These are phyloP conservation scores for Nothophoma quercina DNA, from an alignment of 2,329 filamentous ascomycete genomes.

Conservation along the genomic window DNA sequence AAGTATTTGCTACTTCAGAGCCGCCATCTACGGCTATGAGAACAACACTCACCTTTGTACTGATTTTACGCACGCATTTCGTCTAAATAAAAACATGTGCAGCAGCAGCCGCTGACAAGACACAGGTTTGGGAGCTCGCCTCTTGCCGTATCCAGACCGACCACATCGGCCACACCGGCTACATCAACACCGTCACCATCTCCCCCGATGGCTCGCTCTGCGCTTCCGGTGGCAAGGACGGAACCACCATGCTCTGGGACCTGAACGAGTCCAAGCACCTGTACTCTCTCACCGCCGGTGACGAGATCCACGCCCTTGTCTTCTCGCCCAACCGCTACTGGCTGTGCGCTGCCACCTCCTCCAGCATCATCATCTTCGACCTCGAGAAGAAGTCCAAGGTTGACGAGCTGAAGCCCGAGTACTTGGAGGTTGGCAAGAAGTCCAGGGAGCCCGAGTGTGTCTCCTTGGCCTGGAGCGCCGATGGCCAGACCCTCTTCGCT, in stretches of 20 bases:
- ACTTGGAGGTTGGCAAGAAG: slow-evolving; percentile 97
- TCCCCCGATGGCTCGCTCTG: slow-evolving; percentile 98
- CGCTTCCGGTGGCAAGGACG: slow-evolving; percentile 99
- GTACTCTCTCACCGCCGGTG: slow-evolving; percentile 98
- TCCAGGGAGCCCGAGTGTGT: slow-evolving; percentile 98
- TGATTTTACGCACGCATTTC: slow-evolving; percentile 63
- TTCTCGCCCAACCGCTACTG: slow-evolving; percentile 99
- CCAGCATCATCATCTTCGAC: slow-evolving; percentile 99
- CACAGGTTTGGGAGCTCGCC: slow-evolving; percentile 97
- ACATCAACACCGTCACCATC: slow-evolving; percentile 99
- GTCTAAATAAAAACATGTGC: slow-evolving; percentile 26
- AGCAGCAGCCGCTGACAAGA: slow-evolving; percentile 5
- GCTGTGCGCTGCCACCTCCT: slow-evolving; percentile 97
- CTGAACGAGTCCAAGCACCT: slow-evolving; percentile 99
- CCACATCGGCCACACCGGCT: slow-evolving; percentile 99
- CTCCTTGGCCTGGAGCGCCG: slow-evolving; percentile 94
- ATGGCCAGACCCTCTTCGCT: slow-evolving; percentile 98
- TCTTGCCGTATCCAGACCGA: slow-evolving; percentile 99
- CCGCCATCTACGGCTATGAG: slow-evolving; percentile 22
- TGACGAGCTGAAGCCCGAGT: slow-evolving; percentile 99
- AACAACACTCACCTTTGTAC: slow-evolving; percentile 56
- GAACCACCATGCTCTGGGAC: slow-evolving; percentile 99
- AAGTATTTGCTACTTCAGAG: slow-evolving; percentile 49
- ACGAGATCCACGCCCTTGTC: slow-evolving; percentile 99
- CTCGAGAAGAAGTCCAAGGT: slow-evolving; percentile 99